These are phyloP conservation scores for Lithospermum erythrorhizon DNA, from an alignment of 257 asterid species.

Conservation along the genomic window DNA sequence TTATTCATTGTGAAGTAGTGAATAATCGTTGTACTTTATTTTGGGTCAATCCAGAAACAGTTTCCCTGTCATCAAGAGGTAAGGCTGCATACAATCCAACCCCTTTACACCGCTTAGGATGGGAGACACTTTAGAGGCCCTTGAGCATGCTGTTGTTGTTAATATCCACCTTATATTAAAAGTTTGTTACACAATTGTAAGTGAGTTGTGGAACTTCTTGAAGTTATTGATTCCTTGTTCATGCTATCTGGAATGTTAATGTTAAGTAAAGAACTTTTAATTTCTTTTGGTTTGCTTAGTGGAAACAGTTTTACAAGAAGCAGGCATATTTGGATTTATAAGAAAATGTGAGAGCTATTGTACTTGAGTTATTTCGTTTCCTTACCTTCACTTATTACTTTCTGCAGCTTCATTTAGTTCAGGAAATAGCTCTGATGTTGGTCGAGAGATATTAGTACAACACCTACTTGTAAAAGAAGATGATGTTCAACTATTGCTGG, in stretches of 20 bases:
- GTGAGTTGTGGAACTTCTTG: neutral
- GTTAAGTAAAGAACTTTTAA: neutral
- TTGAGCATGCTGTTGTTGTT: too few relatives aligned
- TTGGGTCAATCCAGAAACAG: too few relatives aligned
- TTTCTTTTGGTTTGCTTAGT: neutral
- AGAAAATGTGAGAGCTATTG: neutral
- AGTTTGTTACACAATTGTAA: too few relatives aligned
- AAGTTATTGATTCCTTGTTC: neutral
- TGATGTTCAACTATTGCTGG: slow-evolving; percentile 64
- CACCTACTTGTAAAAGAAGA: slow-evolving; percentile 93
- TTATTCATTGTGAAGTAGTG: too few relatives aligned
- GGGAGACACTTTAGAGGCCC: too few relatives aligned
- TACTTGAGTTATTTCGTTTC: neutral
- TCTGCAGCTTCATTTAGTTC: slow-evolving; percentile 60
- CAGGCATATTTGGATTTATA: too few relatives aligned
- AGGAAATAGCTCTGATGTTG: slow-evolving; percentile 38
- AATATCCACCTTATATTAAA: too few relatives aligned
- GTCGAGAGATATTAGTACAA: slow-evolving; percentile 79
- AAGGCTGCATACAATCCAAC: too few relatives aligned
- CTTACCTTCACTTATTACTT: neutral
- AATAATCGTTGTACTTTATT: too few relatives aligned
- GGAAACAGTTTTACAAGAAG: neutral
- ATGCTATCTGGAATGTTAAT: neutral
- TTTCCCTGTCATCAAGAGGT: too few relatives aligned
- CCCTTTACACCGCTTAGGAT: too few relatives aligned